These are phyloP conservation scores for Phytophthora boehmeriae DNA, from an alignment of 352 stramenopile species.

Conservation along the genomic window DNA sequence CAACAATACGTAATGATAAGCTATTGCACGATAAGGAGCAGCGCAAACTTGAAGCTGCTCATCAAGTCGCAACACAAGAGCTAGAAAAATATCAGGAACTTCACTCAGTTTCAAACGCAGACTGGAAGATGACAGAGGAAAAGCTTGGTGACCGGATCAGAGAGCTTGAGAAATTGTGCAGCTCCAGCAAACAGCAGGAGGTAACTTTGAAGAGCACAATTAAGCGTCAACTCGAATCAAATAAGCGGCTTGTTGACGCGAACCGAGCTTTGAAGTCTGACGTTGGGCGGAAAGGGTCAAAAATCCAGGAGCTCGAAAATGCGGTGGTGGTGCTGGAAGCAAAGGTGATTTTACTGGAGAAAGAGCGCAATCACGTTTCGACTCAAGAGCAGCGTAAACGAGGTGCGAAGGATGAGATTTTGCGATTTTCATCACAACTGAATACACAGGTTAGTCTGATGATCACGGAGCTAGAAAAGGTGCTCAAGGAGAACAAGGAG, in stretches of 20 bases:
- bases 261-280: conserved; percentile 51
- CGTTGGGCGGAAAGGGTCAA: conserved; percentile 28
- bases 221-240: conserved; percentile 44
- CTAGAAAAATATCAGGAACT: conserved; percentile 29
- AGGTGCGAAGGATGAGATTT: conserved; percentile 32
- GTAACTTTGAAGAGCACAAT: conserved; percentile 42
- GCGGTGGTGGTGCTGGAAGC: conserved; percentile 49
- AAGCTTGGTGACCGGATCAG: conserved; percentile 14
- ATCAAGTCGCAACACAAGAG: conserved; percentile 1
- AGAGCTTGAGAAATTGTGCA: conserved; percentile 25
- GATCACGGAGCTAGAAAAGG: conserved; percentile 47
- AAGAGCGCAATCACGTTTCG: conserved; percentile 47
- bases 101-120: conserved; percentile 41
- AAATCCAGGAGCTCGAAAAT: conserved; percentile 35
- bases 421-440: conserved; percentile 41
- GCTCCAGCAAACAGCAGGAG: conserved; percentile 36
- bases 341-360: conserved; percentile 51
- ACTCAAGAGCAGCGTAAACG: conserved; percentile 42
- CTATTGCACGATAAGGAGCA: conserved; percentile 6
- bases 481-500: conserved; percentile 48
- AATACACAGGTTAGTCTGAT: conserved; percentile 50
- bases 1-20: conserved; percentile 16
- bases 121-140: conserved; percentile 34
- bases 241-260: conserved; percentile 40
- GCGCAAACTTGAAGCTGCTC: conserved; percentile 11